Percentiles rank a stretch among this genome's conserved stretches.
These are phyloP conservation scores for Apophysomyces variabilis DNA, from an alignment of 371 early-diverging fungal species.

Conservation along the genomic window DNA sequence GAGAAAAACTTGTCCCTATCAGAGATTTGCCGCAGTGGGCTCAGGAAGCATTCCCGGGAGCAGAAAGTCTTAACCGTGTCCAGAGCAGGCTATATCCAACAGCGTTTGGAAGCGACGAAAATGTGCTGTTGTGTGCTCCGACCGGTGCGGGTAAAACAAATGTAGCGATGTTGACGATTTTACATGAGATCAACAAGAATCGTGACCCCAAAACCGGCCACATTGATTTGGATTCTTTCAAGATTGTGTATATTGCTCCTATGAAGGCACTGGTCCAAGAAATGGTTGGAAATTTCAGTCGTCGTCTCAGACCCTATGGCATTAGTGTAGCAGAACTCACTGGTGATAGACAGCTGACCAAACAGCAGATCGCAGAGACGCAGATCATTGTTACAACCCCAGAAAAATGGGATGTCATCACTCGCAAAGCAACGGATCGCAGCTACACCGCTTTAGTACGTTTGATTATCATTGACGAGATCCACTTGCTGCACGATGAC, in stretches of 20 bases:
- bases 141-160: conserved; percentile 99
- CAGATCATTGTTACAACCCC: conserved; percentile 99
- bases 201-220: conserved; percentile 76
- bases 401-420: conserved; percentile 99
- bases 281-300: conserved; percentile 92
- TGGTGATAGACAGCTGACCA: conserved; percentile 97
- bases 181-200: conserved; percentile 84
- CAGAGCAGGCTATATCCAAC: conserved; percentile 90
- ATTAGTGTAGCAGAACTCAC: conserved; percentile 96
- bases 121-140: conserved; percentile 98
- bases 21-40: conserved; percentile 87
- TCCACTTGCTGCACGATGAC: conserved; percentile 98
- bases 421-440: conserved; percentile 94
- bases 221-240: conserved; percentile 85
- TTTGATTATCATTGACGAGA: conserved; percentile 99
- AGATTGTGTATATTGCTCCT: conserved; percentile 99
- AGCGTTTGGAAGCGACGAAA: conserved; percentile 90
- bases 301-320: conserved; percentile 81
- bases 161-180: conserved; percentile 95
- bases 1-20: conserved; percentile 78
- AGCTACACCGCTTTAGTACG: conserved; percentile 91
- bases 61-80: conserved; percentile 85
- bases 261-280: conserved; percentile 99
- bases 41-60: conserved; percentile 78
- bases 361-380: conserved; percentile 92